A percentile compares a stretch with the other conserved stretches of the same genome.
Evolutionary conservation across 495 filamentous ascomycete species (phyloP).

Genomic region (Cercophora scortea): DNA sequence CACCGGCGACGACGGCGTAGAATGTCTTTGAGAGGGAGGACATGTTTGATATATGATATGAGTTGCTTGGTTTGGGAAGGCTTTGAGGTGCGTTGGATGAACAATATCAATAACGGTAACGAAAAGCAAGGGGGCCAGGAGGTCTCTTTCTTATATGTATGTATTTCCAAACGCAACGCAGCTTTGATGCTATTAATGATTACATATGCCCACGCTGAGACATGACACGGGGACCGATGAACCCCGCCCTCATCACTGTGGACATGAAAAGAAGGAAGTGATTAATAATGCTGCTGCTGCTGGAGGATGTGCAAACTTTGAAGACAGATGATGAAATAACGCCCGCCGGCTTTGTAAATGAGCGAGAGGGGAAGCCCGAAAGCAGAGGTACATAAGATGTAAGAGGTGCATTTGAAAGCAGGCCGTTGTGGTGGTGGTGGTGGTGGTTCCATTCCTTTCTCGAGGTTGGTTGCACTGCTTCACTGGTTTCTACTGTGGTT

Average conservation of each 20-base stretch:
- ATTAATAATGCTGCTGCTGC: conserved; percentile 12
- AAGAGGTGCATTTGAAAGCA: too few relatives aligned
- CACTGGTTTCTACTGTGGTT: too few relatives aligned
- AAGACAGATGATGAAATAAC: conserved; percentile 4
- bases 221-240: neutral
- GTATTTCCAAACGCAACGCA: neutral
- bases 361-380: neutral
- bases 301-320: neutral
- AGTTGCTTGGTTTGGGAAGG: neutral
- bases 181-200: too few relatives aligned
- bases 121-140: neutral
- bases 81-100: neutral
- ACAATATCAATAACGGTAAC: neutral
- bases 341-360: neutral
- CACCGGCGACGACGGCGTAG: conserved; percentile 67
- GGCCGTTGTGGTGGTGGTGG: too few relatives aligned
- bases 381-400: too few relatives aligned
- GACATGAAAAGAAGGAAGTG: neutral
- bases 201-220: too few relatives aligned
- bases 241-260: neutral
- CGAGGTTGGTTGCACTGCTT: too few relatives aligned
- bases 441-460: too few relatives aligned
- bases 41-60: conserved; percentile 13
- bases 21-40: conserved; percentile 28
- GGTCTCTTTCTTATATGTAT: neutral